Base-by-base conservation (phyloP, 768 basidiomycete genomes). In the Phylloporus sp. region DNA sequence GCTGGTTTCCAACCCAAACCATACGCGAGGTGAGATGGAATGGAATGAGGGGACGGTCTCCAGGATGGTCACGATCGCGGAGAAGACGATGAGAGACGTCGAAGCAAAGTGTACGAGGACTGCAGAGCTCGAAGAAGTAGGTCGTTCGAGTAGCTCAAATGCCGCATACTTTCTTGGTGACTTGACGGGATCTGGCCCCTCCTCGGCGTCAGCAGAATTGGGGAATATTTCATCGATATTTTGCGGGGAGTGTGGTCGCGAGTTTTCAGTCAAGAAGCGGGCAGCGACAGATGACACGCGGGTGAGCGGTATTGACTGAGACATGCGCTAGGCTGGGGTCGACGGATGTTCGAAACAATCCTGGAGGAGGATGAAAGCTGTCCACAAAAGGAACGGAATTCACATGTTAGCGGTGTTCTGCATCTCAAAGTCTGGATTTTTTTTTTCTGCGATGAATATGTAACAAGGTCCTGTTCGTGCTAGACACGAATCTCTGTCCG, bases 1-100 rank as follows among this genome's bases (percentile, higher is more conserved):
- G 46, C 79, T 84, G 16, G 91, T 92, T 71, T 95, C 93, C 20
- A 92, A 64, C 1, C 93, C 93, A 55, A 95, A 95, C 82, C 93
- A 91, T 7, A 86, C 73, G 32, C 82, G 74, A 13, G 79, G 81
- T 3, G 83, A 79, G 3, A 85, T 81, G 10, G 79, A 77, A 63
- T 88, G 88, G 56, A 91, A 84, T 2, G 80, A 77, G 0, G 87
- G 89, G 1, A 91, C 83, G 0, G 90, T 91, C 67, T 91, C 89
- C 23, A 91, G 71, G 5, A 90, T 75, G 0, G 89, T 91, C 24
- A 91, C 80, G 34, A 88, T 56, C 1, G 89, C 89, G 1, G 86
- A 88, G 55, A 86, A 67, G 3, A 90, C 64, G 55, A 95, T 93
- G 36, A 89, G 74, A 12, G 76, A 76, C 0, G 88, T 91, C 26